These are phyloP conservation scores for Apiospora sp. DNA, from an alignment of 2,329 filamentous ascomycete genomes.

Conservation along the genomic window DNA sequence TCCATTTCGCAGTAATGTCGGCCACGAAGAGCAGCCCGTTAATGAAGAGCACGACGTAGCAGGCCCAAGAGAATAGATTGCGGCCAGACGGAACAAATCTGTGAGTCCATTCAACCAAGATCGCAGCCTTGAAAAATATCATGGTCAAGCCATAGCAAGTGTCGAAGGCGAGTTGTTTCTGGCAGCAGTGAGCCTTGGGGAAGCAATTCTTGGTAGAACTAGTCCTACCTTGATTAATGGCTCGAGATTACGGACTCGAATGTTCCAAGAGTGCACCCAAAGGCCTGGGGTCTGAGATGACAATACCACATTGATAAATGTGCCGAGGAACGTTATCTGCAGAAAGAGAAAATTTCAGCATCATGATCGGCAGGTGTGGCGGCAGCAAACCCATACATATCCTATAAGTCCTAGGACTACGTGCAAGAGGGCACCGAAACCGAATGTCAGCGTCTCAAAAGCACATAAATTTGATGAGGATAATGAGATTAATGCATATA, in stretches of 20 bases:
- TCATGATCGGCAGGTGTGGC: background rate
- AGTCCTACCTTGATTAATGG: slow-evolving; percentile 7
- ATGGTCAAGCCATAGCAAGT: slow-evolving; percentile 20
- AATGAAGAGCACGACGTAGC: background rate
- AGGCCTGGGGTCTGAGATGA: background rate
- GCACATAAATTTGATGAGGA: background rate
- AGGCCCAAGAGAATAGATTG: background rate
- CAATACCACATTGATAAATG: slow-evolving; percentile 7
- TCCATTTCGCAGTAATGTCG: background rate
- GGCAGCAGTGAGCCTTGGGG: background rate
- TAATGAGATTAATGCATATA: background rate
- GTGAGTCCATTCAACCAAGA: background rate
- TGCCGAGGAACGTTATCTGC: background rate
- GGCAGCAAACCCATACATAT: background rate
- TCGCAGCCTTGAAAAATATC: background rate
- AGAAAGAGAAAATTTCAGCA: background rate
- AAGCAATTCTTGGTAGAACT: background rate
- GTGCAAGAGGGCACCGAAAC: background rate
- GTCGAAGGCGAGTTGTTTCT: background rate
- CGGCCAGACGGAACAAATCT: background rate
- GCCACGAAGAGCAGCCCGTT: slow-evolving; percentile 1
- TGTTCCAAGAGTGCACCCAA: slow-evolving; percentile 19
- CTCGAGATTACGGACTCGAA: slow-evolving; percentile 11
- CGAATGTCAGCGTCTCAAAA: background rate
- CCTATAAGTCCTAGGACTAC: background rate